A percentile compares a stretch with the other conserved stretches of the same genome.
phyloP scores from a whole-genome alignment of 1,284 basidiomycete genomes.

The Cutaneotrichosporon cyanovorans region DNA sequence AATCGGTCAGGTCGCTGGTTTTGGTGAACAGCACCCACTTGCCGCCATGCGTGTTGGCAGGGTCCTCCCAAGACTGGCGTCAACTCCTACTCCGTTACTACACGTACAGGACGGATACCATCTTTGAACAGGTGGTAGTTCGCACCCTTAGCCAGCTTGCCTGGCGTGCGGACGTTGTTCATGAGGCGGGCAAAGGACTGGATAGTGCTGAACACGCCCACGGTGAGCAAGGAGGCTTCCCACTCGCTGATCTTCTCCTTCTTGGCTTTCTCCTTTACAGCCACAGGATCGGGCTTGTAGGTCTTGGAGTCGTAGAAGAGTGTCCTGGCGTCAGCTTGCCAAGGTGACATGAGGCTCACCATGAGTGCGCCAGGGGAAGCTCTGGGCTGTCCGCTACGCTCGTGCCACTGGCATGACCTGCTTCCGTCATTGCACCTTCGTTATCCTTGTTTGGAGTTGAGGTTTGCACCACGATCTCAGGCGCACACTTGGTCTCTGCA shows the following conservation, averaged over 20 bases:
- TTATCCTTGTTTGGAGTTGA: constrained; percentile 11
- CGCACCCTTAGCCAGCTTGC: constrained; percentile 72
- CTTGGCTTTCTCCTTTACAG: constrained; percentile 41
- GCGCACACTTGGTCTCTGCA: background rate
- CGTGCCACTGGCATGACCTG: background rate
- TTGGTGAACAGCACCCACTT: constrained; percentile 84
- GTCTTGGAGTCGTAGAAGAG: constrained; percentile 80
- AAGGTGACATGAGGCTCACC: constrained; percentile 55
- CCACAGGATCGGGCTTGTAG: constrained; percentile 53
- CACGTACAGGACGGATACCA: constrained; percentile 41
- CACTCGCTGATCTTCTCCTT: constrained; percentile 25
- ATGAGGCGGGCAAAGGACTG: constrained; percentile 89
- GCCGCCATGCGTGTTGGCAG: constrained; percentile 79
- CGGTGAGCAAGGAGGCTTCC: constrained; percentile 65
- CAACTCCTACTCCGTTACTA: background rate
- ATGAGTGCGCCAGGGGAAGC: constrained; percentile 73
- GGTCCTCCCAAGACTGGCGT: constrained; percentile 88
- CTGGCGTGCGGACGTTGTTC: constrained; percentile 88
- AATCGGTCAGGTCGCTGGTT: constrained; percentile 63
- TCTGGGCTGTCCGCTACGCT: constrained; percentile 40
- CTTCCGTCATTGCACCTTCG: background rate
- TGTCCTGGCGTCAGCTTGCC: constrained; percentile 55
- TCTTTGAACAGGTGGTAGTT: constrained; percentile 91
- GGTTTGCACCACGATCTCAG: constrained; percentile 21
- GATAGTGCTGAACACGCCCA: constrained; percentile 72